Conservation (phyloP, 805 yeast genomes). For the Sungouiella blattae region DNA sequence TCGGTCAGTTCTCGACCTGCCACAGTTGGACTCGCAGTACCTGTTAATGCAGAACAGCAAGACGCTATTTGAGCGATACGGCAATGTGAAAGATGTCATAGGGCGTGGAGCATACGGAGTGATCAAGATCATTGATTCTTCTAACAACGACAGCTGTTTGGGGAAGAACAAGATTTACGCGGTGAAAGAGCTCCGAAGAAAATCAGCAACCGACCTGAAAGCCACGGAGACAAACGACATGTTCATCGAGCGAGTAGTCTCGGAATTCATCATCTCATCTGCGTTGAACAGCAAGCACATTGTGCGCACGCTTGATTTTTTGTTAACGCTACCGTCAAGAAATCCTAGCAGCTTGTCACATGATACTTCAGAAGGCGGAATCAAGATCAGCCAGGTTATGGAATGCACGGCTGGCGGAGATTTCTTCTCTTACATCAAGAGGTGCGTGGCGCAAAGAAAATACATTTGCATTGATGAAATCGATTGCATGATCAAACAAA, state of each 20-base stretch:
- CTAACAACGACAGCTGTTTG: conserved; percentile 3
- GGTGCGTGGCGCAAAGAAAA: conserved; percentile 7
- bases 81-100: conserved; percentile 30
- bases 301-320: conserved; percentile 72
- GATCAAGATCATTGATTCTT: conserved; percentile 36
- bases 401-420: conserved; percentile 37
- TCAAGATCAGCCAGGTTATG: conserved; percentile 34
- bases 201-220: conserved; percentile 13
- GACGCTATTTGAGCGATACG: conserved; percentile 32
- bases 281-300: conserved; percentile 74
- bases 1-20: conserved; percentile 12
- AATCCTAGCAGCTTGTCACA: conserved; percentile 1
- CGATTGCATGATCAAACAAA: conserved; percentile 87
- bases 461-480: conserved; percentile 51
- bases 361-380: conserved; percentile 2
- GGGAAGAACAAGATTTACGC: conserved; percentile 21
- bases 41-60: conserved; percentile 13
- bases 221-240: conserved; percentile 30
- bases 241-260: conserved; percentile 71
- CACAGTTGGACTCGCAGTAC: conserved; percentile 6
- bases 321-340: conserved; percentile 36
- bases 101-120: conserved; percentile 50
- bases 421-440: conserved; percentile 28
- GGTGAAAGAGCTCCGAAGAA: conserved; percentile 30
- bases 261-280: conserved; percentile 86